Evolutionary conservation across 768 basidiomycete genomes (phyloP).

Genomic region (Vishniacozyma victoriae): DNA sequence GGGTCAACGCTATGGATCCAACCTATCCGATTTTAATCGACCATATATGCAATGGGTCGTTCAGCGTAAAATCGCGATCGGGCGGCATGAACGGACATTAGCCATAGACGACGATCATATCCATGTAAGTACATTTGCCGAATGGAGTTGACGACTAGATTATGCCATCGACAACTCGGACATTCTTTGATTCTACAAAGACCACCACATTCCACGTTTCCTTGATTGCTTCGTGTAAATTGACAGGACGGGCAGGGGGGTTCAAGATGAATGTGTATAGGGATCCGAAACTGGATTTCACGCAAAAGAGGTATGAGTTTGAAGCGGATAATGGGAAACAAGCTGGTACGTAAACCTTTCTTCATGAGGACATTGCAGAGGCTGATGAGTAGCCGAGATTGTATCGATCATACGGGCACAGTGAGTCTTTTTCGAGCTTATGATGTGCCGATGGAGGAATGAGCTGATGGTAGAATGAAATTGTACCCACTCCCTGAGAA

Average conservation of each 20-base stretch:
- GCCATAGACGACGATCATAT: constrained; percentile 95
- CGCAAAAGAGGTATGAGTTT: constrained; percentile 91
- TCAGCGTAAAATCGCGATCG: constrained; percentile 88
- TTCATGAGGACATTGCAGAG: neutral
- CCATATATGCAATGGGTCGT: constrained; percentile 94
- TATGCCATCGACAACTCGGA: constrained; percentile 75
- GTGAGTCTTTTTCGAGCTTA: too few relatives aligned
- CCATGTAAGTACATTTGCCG: constrained; percentile 54
- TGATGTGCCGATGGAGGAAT: too few relatives aligned
- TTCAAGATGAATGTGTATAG: constrained; percentile 82
- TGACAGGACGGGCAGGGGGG: constrained; percentile 53
- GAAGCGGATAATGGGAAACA: constrained; percentile 82
- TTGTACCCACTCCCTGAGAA: too few relatives aligned
- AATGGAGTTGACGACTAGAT: constrained; percentile 55
- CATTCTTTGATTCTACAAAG: constrained; percentile 80
- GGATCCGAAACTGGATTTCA: too few relatives aligned
- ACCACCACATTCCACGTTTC: constrained; percentile 90
- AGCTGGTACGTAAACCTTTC: constrained; percentile 58
- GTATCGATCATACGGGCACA: too few relatives aligned
- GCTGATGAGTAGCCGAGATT: neutral
- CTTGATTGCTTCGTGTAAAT: constrained; percentile 73
- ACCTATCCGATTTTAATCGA: constrained; percentile 65
- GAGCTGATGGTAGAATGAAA: too few relatives aligned
- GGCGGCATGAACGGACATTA: constrained; percentile 79
- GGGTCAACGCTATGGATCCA: constrained; percentile 55